These are phyloP conservation scores for Phytophthora macrochlamydospora DNA, from an alignment of 352 stramenopile genomes.

Conservation along the genomic window DNA sequence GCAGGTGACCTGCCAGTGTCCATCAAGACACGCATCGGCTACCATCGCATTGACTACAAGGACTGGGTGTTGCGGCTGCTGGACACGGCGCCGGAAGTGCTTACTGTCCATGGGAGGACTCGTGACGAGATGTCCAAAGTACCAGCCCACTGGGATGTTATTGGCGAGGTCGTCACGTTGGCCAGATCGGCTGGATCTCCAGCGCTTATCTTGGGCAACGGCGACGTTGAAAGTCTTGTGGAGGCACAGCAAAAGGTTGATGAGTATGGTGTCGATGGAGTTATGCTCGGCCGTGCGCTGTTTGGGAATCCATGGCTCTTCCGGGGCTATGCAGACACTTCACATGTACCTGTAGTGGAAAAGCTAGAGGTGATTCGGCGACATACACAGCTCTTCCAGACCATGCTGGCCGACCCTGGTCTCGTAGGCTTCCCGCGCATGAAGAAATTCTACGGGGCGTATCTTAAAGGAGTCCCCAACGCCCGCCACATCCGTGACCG, in stretches of 20 bases:
- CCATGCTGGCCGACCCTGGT: conserved; percentile 47
- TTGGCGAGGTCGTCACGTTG: conserved; percentile 70
- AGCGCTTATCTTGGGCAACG: conserved; percentile 80
- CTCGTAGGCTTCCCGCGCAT: conserved; percentile 72
- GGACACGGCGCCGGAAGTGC: conserved; percentile 66
- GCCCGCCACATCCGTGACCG: conserved; percentile 68
- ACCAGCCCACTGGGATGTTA: conserved; percentile 82
- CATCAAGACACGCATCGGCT: conserved; percentile 84
- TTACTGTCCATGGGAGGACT: conserved; percentile 81
- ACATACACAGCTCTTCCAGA: conserved; percentile 76
- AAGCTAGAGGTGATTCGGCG: conserved; percentile 63
- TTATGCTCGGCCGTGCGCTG: conserved; percentile 79
- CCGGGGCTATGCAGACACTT: conserved; percentile 58
- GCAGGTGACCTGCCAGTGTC: conserved; percentile 70
- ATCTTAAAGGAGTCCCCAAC: conserved; percentile 77
- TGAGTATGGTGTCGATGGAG: conserved; percentile 70
- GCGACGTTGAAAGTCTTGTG: conserved; percentile 69
- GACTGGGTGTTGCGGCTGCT: conserved; percentile 80
- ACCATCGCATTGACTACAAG: conserved; percentile 76
- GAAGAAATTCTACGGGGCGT: conserved; percentile 83
- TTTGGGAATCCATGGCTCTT: conserved; percentile 89
- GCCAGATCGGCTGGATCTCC: conserved; percentile 54
- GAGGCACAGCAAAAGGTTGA: conserved; percentile 74
- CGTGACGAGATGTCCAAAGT: conserved; percentile 86
- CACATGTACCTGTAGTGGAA: conserved; percentile 53